Percentiles rank a stretch among this genome's conserved stretches.
Conservation (phyloP, 495 filamentous ascomycete species). For the Tetracladium marchalianum region DNA sequence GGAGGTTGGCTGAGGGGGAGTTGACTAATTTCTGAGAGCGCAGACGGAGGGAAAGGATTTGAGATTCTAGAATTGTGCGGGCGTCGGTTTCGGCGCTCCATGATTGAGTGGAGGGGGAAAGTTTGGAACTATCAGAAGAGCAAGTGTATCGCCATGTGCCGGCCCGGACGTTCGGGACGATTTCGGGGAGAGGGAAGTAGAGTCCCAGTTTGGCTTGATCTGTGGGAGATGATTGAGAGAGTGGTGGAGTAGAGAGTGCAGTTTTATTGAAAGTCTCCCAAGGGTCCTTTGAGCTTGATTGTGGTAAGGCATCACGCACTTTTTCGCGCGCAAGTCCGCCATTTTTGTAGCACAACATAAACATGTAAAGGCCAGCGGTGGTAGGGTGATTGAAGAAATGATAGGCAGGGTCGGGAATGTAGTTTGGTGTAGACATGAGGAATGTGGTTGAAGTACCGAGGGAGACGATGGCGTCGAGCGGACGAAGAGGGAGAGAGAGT, state of each 20-base stretch:
- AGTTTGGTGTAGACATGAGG: slow-evolving; percentile 87
- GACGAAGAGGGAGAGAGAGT: slow-evolving; percentile 73
- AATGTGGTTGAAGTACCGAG: slow-evolving; percentile 95
- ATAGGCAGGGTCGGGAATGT: slow-evolving; percentile 76
- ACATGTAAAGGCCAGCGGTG: slow-evolving; percentile 78
- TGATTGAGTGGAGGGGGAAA: slow-evolving; percentile 33
- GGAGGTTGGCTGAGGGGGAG: slow-evolving; percentile 38
- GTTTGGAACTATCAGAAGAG: slow-evolving; percentile 32
- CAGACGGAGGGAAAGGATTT: slow-evolving; percentile 81
- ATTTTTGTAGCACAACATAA: slow-evolving; percentile 99
- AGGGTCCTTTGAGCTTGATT: slow-evolving; percentile 28
- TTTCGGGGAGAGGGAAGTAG: slow-evolving; percentile 91
- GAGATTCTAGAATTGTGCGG: slow-evolving; percentile 84
- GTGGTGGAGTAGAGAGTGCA: slow-evolving; percentile 51
- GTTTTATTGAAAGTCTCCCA: slow-evolving; percentile 74
- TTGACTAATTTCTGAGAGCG: slow-evolving; percentile 67
- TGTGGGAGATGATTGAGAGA: slow-evolving; percentile 44
- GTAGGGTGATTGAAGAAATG: slow-evolving; percentile 90
- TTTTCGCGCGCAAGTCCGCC: slow-evolving; percentile 86
- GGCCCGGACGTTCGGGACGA: slow-evolving; percentile 76
- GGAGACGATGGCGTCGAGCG: slow-evolving; percentile 85
- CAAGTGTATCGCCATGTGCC: slow-evolving; percentile 82
- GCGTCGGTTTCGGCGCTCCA: slow-evolving; percentile 62
- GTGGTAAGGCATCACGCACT: slow-evolving; percentile 57
- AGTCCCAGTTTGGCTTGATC: slow-evolving; percentile 72